Evolutionary conservation across 2,329 filamentous ascomycete species (phyloP), one percentile per base, ranked within the genome.

Genomic region (Lojkania enalia): DNA sequence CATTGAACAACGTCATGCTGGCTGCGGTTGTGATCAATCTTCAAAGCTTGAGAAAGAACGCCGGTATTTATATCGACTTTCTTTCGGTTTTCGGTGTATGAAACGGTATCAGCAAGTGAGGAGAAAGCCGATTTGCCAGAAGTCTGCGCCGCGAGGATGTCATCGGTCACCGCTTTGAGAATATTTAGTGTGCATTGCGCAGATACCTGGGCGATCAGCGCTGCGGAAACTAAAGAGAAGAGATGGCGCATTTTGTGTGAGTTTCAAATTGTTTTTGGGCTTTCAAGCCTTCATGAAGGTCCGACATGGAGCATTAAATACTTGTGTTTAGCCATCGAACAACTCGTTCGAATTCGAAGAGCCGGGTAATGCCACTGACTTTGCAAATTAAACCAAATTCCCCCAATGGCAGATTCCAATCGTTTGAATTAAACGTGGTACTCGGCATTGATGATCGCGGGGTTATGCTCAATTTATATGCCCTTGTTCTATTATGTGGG

Each of bases 81-180:
- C 36, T 60, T 61, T 37, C 58, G 57, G 36, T 65, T 65, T 30
- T 65, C 55, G 19, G 51, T 59, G 45, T 61, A 60, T 36, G 48
- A 38, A 6, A 58, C 52, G 6, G 46, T 54, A 32, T 29, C 40
- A 20, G 46, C 45, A 37, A 63, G 56, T 19, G 56, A 54, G 20
- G 39, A 20, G 44, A 55, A 52, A 9, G 30, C 35, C n/a, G 51
- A 16, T 23, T 55, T 55, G 16, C 61, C 61, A 1, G 51, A 42
- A 18, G 53, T 55, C 48, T 63, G 60, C 3, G 60, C 57, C 11
- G 41, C 36, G 21, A 55, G 39, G n/a, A 58, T 42, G 7, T 57
- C 49, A 13, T 46, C 46, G 16, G 60, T 61, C n/a, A 55, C 38
- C 14, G 48, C 44, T 33, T 49, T 50, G 30, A 64, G 55, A 31